These are phyloP conservation scores for Podospora comata DNA, from an alignment of 495 filamentous ascomycete genomes.

Conservation along the genomic window DNA sequence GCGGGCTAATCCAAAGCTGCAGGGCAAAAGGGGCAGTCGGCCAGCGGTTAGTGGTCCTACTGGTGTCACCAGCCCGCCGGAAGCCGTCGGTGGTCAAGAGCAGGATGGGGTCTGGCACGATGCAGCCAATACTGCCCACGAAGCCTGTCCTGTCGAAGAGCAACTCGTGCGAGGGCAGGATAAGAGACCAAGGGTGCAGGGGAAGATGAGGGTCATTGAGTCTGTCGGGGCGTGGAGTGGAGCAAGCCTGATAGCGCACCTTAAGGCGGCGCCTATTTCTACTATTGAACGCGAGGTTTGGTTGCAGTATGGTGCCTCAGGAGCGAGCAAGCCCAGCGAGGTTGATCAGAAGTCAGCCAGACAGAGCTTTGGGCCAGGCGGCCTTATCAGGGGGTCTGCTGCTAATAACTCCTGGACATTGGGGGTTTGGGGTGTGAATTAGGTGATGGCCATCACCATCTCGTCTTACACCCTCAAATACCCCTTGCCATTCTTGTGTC, in stretches of 20 bases:
- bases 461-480: background rate
- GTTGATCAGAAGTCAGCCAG: conserved; percentile 51
- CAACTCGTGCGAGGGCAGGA: conserved; percentile 52
- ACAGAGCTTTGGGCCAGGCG: conserved; percentile 59
- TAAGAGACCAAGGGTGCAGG: conserved; percentile 48
- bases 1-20: conserved; percentile 49
- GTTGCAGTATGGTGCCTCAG: conserved; percentile 69
- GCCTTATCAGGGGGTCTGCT: conserved; percentile 46
- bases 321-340: conserved; percentile 64
- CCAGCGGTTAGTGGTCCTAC: conserved; percentile 30
- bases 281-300: conserved; percentile 85
- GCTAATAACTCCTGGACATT: conserved; percentile 71
- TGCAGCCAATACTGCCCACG: conserved; percentile 46
- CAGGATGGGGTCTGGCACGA: conserved; percentile 37
- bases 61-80: conserved; percentile 8
- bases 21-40: conserved; percentile 39
- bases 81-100: conserved; percentile 16
- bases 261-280: conserved; percentile 75
- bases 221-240: conserved; percentile 87
- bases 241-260: conserved; percentile 71
- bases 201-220: conserved; percentile 70
- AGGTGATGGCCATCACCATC: background rate
- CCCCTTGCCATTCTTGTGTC: background rate
- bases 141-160: conserved; percentile 62
- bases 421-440: conserved; percentile 63